These are phyloP conservation scores for Chlorella sp. DNA, from an alignment of 139 green algal species.

Conservation along the genomic window DNA sequence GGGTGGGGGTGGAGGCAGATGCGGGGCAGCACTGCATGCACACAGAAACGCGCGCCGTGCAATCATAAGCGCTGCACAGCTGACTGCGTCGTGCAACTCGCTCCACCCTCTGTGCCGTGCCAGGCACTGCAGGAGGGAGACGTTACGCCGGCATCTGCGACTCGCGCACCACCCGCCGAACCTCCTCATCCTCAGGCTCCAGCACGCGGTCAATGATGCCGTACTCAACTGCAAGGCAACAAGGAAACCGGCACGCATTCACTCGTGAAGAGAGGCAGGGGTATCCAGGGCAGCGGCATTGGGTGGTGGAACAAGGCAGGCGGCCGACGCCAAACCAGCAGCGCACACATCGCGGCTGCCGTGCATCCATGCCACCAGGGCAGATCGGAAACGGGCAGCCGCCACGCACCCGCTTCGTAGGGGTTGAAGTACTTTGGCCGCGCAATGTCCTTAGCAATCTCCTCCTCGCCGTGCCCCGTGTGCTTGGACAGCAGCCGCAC, in stretches of 20 bases:
- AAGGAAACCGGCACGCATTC: background rate
- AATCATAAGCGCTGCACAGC: too few species aligned
- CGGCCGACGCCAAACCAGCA: background rate
- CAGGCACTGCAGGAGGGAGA: too few species aligned
- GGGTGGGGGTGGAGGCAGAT: too few species aligned
- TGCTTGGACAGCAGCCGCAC: conserved; percentile 71
- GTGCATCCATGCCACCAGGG: background rate
- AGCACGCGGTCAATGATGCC: conserved; percentile 89
- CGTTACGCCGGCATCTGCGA: background rate
- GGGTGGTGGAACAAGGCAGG: background rate
- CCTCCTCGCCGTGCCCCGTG: conserved; percentile 81
- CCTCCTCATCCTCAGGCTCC: conserved; percentile 47
- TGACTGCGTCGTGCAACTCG: too few species aligned
- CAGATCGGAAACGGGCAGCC: background rate
- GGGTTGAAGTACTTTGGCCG: conserved; percentile 93
- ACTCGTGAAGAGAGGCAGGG: background rate
- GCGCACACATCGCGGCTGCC: too few species aligned
- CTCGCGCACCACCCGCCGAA: conserved; percentile 40
- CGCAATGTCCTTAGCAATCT: conserved; percentile 87
- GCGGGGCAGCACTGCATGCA: too few species aligned
- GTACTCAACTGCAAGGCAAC: conserved; percentile 79
- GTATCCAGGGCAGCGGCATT: background rate
- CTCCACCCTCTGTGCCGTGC: too few species aligned
- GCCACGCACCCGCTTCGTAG: conserved; percentile 56
- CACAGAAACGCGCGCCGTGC: too few species aligned